Conservation (phyloP, 2,329 filamentous ascomycete species). For the Fusarium sp. region DNA sequence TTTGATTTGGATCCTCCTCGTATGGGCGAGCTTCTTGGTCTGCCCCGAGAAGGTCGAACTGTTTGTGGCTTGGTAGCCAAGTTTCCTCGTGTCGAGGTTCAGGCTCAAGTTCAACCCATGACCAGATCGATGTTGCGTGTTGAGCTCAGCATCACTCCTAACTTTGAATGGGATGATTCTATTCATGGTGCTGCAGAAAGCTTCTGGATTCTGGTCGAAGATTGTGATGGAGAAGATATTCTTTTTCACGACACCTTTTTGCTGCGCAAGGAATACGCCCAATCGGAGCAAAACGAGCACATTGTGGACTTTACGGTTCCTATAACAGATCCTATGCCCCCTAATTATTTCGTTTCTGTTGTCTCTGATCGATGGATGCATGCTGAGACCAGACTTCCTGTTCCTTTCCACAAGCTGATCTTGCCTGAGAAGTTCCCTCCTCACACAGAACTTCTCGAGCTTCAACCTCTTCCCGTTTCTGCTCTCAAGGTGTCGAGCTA, state of each 20-base stretch:
- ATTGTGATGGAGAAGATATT: constrained; percentile 96
- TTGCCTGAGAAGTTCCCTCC: constrained; percentile 95
- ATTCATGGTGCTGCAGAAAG: constrained; percentile 90
- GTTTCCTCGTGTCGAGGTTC: constrained; percentile 92
- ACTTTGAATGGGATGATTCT: constrained; percentile 94
- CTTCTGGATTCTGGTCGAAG: constrained; percentile 98
- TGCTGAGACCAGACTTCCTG: constrained; percentile 90
- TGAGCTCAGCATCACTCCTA: constrained; percentile 91
- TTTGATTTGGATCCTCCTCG: constrained; percentile 96
- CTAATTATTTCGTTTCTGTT: constrained; percentile 97
- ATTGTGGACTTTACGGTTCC: constrained; percentile 96
- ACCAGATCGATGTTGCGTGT: constrained; percentile 93
- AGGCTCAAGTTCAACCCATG: constrained; percentile 94
- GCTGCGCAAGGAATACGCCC: constrained; percentile 88
- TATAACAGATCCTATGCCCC: constrained; percentile 97
- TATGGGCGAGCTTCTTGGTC: constrained; percentile 93
- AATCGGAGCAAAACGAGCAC: constrained; percentile 90
- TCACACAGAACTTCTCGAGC: constrained; percentile 90
- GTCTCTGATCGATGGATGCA: constrained; percentile 99
- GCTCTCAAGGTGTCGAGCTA: constrained; percentile 90
- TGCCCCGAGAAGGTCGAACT: constrained; percentile 87
- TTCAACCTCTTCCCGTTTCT: constrained; percentile 90
- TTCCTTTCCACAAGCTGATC: constrained; percentile 95
- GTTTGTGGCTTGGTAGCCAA: constrained; percentile 91
- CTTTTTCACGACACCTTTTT: constrained; percentile 95